Evolutionary conservation across 2,329 filamentous ascomycete species (phyloP).

Genomic region (Rosellinia necatrix): DNA sequence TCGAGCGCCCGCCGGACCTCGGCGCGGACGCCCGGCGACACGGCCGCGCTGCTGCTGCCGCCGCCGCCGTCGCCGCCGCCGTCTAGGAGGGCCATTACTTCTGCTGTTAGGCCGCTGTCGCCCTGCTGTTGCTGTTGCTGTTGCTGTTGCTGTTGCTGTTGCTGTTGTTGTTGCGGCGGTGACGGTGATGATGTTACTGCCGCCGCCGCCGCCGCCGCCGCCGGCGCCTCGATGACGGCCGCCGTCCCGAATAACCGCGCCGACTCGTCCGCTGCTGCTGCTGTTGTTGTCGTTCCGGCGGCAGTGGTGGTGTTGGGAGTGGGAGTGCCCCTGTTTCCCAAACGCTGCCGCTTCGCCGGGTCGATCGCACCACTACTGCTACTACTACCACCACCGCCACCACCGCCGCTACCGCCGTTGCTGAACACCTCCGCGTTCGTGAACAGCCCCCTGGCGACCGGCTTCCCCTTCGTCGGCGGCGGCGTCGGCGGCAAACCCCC

Average conservation of each 20-base stretch:
- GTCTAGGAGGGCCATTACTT: conserved; percentile 59
- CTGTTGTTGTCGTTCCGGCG: too few species aligned
- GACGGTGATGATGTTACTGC: neutral
- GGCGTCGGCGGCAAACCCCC: conserved; percentile 38
- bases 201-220: neutral
- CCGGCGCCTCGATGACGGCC: too few species aligned
- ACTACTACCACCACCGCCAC: neutral
- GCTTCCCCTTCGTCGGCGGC: conserved; percentile 23
- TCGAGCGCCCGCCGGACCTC: conserved; percentile 53
- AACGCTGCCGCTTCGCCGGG: conserved; percentile 27
- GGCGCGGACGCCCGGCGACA: conserved; percentile 45
- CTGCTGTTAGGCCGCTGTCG: conserved; percentile 45
- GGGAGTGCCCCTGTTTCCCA: neutral
- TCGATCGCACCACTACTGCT: neutral
- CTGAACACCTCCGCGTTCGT: conserved; percentile 30
- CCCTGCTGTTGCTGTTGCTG: conserved; percentile 28
- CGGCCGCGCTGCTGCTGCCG: conserved; percentile 44
- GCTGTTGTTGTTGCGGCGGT: neutral
- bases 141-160: neutral
- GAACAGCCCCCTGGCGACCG: conserved; percentile 27
- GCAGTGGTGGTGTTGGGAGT: too few species aligned
- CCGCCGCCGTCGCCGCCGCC: too few species aligned
- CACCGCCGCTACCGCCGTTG: neutral
- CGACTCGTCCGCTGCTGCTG: too few species aligned
- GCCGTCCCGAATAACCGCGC: too few species aligned